phyloP scores from a whole-genome alignment of 495 filamentous ascomycete genomes.

The Lentithecium fluviatile region DNA sequence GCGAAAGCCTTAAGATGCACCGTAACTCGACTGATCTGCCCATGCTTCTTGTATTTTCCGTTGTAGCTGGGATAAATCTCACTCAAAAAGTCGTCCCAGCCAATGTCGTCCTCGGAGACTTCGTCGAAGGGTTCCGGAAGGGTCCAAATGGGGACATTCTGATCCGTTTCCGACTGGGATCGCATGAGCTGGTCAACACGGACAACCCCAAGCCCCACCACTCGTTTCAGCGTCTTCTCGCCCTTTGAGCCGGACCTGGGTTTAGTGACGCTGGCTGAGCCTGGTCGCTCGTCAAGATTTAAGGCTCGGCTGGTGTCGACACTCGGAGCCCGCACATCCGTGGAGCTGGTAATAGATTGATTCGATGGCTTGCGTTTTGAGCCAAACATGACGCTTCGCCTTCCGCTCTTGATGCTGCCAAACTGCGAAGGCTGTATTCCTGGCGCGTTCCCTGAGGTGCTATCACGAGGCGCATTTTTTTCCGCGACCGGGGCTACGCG shows the following conservation, averaged over 20 bases:
- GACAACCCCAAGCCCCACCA: constrained; percentile 78
- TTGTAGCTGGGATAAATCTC: constrained; percentile 71
- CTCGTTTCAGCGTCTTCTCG: constrained; percentile 55
- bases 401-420: constrained; percentile 56
- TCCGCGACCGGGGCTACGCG: constrained; percentile 32
- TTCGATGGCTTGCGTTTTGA: constrained; percentile 46
- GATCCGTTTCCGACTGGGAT: constrained; percentile 73
- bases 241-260: constrained; percentile 43
- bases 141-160: constrained; percentile 75
- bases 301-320: constrained; percentile 21
- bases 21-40: constrained; percentile 67
- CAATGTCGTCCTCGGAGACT: constrained; percentile 53
- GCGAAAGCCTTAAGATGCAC: constrained; percentile 75
- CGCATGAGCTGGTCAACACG: constrained; percentile 74
- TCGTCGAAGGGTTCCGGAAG: constrained; percentile 51
- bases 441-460: constrained; percentile 38
- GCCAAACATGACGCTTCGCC: constrained; percentile 84
- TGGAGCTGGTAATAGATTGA: constrained; percentile 45
- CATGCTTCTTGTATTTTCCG: constrained; percentile 69
- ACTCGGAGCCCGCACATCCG: constrained; percentile 40
- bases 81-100: constrained; percentile 71
- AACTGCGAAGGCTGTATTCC: constrained; percentile 42
- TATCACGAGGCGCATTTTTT: constrained; percentile 44
- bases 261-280: constrained; percentile 43
- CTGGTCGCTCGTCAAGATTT: constrained; percentile 37